Evolutionary conservation across 202 grass and related monocot species (phyloP).

Genomic region (Digitaria exilis): DNA sequence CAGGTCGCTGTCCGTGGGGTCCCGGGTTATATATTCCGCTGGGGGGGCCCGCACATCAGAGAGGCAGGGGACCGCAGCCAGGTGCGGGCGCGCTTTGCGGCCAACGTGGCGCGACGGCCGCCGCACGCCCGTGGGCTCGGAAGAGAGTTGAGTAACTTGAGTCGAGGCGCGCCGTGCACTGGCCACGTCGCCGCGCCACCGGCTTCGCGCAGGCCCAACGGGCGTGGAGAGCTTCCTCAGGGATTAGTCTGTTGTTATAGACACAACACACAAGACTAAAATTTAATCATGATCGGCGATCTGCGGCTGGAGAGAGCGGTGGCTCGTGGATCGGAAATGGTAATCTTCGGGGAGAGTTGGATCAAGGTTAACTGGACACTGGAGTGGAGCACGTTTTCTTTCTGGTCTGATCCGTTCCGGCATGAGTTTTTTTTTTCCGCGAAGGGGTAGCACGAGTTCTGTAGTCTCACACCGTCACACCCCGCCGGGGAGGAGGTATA

Average conservation of each 20-base stretch:
- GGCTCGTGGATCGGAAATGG: not conserved
- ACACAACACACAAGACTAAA: conserved; percentile 22
- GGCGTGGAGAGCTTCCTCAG: not conserved
- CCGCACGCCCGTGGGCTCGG: conserved; percentile 6
- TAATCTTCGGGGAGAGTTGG: not conserved
- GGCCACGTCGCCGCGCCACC: conserved; percentile 24
- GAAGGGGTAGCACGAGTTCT: too few relatives aligned
- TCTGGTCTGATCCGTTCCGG: too few relatives aligned
- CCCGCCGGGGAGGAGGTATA: too few relatives aligned
- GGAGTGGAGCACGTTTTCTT: too few relatives aligned
- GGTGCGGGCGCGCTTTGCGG: not conserved
- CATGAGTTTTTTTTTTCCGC: too few relatives aligned
- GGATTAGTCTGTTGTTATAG: too few relatives aligned
- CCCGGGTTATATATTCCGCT: not conserved
- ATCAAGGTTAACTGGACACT: too few relatives aligned
- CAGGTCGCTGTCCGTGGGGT: conserved; percentile 22
- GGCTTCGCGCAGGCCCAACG: not conserved
- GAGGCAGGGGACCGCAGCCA: not conserved
- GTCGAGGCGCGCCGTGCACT: conserved; percentile 10
- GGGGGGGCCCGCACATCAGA: not conserved
- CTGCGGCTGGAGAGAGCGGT: not conserved
- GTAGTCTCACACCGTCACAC: too few relatives aligned
- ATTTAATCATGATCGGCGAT: conserved; percentile 43
- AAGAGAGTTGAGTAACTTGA: not conserved
- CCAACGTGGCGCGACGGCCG: conserved; percentile 41